Evolutionary conservation across 169 alveolate genomes (phyloP).

Genomic region (Plasmodium coatneyi): DNA sequence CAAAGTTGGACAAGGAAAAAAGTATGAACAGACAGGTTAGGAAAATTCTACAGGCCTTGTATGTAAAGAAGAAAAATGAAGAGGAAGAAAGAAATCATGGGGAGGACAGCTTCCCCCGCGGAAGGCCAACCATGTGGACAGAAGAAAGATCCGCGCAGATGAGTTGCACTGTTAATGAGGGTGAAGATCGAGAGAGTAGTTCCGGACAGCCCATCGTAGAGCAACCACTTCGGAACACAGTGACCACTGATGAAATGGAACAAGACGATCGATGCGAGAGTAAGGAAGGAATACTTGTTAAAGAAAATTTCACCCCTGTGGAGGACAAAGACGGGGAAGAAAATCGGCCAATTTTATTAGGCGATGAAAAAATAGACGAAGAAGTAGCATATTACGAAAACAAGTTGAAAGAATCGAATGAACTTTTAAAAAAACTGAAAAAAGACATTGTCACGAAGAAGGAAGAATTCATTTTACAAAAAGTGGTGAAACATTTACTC

Average conservation of each 20-base stretch:
- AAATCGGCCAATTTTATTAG: neutral
- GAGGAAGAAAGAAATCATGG: neutral
- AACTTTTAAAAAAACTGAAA: slow-evolving; percentile 16
- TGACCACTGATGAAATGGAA: neutral
- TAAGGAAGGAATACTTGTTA: neutral
- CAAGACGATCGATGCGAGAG: neutral
- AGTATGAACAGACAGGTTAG: slow-evolving; percentile 13
- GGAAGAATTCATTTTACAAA: slow-evolving; percentile 19
- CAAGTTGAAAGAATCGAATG: slow-evolving; percentile 28
- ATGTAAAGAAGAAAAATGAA: slow-evolving; percentile 39
- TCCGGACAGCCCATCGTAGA: neutral
- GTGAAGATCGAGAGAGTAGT: neutral
- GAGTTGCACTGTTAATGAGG: neutral
- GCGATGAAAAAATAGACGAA: slow-evolving; percentile 41
- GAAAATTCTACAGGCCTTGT: slow-evolving; percentile 38
- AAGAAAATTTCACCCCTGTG: neutral
- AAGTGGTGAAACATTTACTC: slow-evolving; percentile 21
- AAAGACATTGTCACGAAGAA: neutral
- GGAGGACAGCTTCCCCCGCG: neutral
- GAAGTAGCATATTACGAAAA: slow-evolving; percentile 50
- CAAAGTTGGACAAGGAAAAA: slow-evolving; percentile 27
- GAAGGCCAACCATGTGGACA: neutral
- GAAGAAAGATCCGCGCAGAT: neutral
- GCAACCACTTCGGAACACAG: neutral
- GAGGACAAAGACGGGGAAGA: neutral